Base-by-base conservation (phyloP, 1,284 basidiomycete species). In the Pseudozyma tsukubaensis region DNA sequence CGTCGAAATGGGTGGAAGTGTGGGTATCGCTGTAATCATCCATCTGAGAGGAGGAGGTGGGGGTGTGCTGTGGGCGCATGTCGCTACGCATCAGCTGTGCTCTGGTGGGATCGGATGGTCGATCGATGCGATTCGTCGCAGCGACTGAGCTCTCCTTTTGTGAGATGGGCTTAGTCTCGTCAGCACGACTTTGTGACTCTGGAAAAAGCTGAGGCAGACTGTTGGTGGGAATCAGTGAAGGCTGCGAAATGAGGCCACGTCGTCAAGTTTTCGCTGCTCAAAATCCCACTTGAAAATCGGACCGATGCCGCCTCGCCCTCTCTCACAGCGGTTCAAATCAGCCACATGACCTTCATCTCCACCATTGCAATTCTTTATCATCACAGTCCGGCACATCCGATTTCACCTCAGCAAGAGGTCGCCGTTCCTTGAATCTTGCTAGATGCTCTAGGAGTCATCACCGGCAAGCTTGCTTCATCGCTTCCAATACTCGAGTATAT, bases 161-260 rank as follows among this genome's bases (percentile, higher is more conserved):
- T 29, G 3, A 29, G 24, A 29, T 6, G 24, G 24, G 24, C 24
- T 29, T 29, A 29, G 3, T 29, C 24, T 29, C 24, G 24, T 29
- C 24, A 29, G 24, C 24, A 29, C 24, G 24, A 29, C 24, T 29
- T 29, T 29, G 24, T 29, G 24, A 29, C 24, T 6, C 24, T 29
- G 24, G 24, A 29, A 29, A 29, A 29, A 29, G 24, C 24, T 45
- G 18, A 45, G 5, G 18, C 10, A 18, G 44, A 12, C 21, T 16
- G 35, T 19, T 21, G 10, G 10, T 34, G 49, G 21, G 21, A 29
- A 45, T 24, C 2, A 14, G 18, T 10, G 18, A 11, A 10, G 10
- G 19, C 42, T 29, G 49, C 29, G 49, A 50, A 21, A 50, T 51
- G 48, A 45, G 44, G 47, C n/a, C 49, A 37, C 49, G 29, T 49